A percentile compares a stretch with the other conserved stretches of the same genome.
Conservation (phyloP, 2,329 filamentous ascomycete genomes). For the Fusarium liriodendri region DNA sequence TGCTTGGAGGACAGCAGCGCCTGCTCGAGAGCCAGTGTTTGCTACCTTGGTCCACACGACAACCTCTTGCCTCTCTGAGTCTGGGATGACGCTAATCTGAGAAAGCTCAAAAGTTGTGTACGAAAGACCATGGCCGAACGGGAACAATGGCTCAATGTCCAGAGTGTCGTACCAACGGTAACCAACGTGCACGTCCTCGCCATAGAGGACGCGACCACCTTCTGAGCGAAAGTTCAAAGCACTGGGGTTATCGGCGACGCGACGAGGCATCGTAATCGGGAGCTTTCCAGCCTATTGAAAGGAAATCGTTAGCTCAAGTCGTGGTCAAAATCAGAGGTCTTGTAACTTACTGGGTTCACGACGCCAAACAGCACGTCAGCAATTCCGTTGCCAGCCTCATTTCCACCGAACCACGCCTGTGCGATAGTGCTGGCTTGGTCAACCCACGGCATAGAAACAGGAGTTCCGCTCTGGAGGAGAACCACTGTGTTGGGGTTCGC, state of each 20-base stretch:
- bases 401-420: constrained; percentile 34
- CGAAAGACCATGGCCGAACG: constrained; percentile 29
- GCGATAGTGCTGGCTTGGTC: constrained; percentile 12
- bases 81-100: neutral
- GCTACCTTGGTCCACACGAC: constrained; percentile 58
- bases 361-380: constrained; percentile 32
- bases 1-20: constrained; percentile 46
- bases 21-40: constrained; percentile 41
- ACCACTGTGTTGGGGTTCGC: constrained; percentile 26
- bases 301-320: neutral
- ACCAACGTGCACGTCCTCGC: constrained; percentile 33
- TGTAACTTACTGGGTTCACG: constrained; percentile 22
- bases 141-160: constrained; percentile 25
- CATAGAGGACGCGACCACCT: constrained; percentile 22
- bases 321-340: neutral
- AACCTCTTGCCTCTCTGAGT: neutral
- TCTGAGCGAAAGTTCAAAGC: constrained; percentile 32
- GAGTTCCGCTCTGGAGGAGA: constrained; percentile 31
- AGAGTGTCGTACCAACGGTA: constrained; percentile 31
- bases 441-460: constrained; percentile 31
- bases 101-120: constrained; percentile 31
- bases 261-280: constrained; percentile 26
- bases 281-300: constrained; percentile 25
- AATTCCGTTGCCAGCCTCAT: constrained; percentile 32
- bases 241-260: constrained; percentile 24